A percentile compares a stretch with the other conserved stretches of the same genome.
Conservation (phyloP, 2,329 filamentous ascomycete species). For the Clathrospora elynae region DNA sequence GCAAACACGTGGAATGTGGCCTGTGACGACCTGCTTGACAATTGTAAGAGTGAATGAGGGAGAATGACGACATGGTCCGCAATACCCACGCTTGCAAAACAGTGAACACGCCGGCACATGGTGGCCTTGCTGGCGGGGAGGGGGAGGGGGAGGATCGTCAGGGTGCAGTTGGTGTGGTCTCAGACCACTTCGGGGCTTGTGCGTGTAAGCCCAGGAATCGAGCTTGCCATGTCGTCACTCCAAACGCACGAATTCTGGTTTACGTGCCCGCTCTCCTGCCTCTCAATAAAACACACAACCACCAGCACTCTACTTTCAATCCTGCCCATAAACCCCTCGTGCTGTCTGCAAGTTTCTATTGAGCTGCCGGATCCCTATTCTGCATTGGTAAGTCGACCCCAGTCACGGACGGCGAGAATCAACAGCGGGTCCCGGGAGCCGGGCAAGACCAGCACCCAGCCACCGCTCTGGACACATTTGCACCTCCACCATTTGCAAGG, state of each 20-base stretch:
- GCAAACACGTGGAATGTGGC: slow-evolving; percentile 9
- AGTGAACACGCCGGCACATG: slow-evolving; percentile 15
- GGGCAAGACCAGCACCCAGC: slow-evolving; percentile 28
- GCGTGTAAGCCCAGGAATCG: slow-evolving; percentile 25
- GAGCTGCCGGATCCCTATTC: slow-evolving; percentile 17
- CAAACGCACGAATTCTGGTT: slow-evolving; percentile 40
- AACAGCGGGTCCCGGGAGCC: slow-evolving; percentile 39
- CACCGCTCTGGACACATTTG: slow-evolving; percentile 46
- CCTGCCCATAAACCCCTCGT: slow-evolving; percentile 4
- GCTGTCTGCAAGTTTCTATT: slow-evolving; percentile 1
- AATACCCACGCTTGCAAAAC: slow-evolving; percentile 9
- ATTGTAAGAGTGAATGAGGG: slow-evolving; percentile 1
- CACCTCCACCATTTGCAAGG: slow-evolving; percentile 29
- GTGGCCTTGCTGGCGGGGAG: slow-evolving; percentile 25
- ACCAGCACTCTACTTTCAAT: slow-evolving; percentile 10
- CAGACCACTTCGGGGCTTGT: slow-evolving; percentile 29
- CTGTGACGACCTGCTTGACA: slow-evolving; percentile 10
- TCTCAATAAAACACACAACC: slow-evolving; percentile 4
- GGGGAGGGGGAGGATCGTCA: slow-evolving; percentile 39
- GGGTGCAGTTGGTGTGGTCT: slow-evolving; percentile 24
- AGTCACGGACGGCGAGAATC: slow-evolving; percentile 34
- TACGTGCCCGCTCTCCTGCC: slow-evolving; percentile 29
- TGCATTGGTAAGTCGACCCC: slow-evolving; percentile 37
- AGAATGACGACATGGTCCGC: slow-evolving; percentile 15
- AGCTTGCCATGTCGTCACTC: slow-evolving; percentile 45